Evolutionary conservation across 2,329 filamentous ascomycete species (phyloP).

Genomic region (Fusarium beomiforme): DNA sequence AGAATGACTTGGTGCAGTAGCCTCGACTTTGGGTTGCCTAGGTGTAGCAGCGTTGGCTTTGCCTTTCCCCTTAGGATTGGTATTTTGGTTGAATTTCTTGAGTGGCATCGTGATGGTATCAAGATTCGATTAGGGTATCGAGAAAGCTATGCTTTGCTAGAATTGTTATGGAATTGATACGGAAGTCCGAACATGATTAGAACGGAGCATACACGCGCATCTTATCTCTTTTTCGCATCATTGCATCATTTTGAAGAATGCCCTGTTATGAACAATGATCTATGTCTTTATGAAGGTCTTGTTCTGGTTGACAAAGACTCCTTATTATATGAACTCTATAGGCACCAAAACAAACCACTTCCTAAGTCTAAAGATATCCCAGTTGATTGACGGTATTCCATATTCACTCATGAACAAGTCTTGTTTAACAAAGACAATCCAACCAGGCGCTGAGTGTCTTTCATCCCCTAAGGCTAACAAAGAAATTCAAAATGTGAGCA

Average conservation of each 20-base stretch:
- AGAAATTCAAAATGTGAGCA: not conserved
- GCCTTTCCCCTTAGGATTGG: not conserved
- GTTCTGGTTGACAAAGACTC: not conserved
- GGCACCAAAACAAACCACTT: not conserved
- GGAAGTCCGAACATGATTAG: not conserved
- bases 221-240: constrained; percentile 5
- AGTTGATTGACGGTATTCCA: not conserved
- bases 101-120: constrained; percentile 9
- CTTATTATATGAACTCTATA: not conserved
- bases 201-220: not conserved
- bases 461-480: not conserved
- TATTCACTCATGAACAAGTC: not conserved
- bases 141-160: not conserved
- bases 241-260: not conserved
- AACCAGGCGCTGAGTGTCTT: not conserved
- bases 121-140: not conserved
- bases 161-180: not conserved
- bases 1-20: not conserved
- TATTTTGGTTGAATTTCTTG: not conserved
- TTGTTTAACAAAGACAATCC: not conserved
- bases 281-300: not conserved
- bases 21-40: too few relatives aligned
- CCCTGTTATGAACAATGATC: not conserved
- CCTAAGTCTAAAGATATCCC: not conserved
- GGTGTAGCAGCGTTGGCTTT: not conserved